phyloP scores from a whole-genome alignment of 192 early-diverging fungal species.

The Coemansia sp. region DNA sequence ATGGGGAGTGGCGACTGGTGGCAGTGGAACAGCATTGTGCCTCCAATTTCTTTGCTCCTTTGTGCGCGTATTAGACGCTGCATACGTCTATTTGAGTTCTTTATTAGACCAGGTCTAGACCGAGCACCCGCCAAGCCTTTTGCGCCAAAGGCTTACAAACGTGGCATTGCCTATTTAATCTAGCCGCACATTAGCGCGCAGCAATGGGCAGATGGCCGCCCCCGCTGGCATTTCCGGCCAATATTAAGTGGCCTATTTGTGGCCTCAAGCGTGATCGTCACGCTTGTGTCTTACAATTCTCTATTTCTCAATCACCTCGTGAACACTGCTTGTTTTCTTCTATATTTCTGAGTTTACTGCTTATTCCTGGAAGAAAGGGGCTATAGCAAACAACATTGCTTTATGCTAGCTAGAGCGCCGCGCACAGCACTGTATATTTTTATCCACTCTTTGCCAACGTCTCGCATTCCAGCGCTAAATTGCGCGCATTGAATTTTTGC shows the following conservation, averaged over 20 bases:
- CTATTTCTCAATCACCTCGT: background rate
- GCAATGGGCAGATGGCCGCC: conserved; percentile 10
- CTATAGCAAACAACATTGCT: background rate
- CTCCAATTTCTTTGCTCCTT: background rate
- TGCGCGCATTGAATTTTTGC: background rate
- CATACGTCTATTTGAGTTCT: background rate
- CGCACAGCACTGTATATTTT: background rate
- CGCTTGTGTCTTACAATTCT: conserved; percentile 8
- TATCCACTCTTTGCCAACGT: background rate
- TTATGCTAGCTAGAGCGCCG: background rate
- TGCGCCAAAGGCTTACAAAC: background rate
- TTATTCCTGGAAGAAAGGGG: conserved; percentile 6
- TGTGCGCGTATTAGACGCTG: background rate
- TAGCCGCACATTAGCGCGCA: conserved; percentile 10
- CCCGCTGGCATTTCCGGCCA: background rate
- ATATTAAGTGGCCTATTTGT: conserved; percentile 12
- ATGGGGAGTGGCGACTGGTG: background rate
- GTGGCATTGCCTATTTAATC: conserved; percentile 2
- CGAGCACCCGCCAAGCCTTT: background rate
- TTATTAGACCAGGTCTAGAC: background rate
- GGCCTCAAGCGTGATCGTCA: conserved; percentile 11
- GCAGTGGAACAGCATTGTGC: background rate
- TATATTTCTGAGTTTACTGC: conserved; percentile 10
- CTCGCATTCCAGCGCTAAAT: background rate
- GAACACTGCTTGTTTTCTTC: conserved; percentile 9